Base-by-base conservation (phyloP, 1,139 yeast genomes). In the Suhomyces terraborum region DNA sequence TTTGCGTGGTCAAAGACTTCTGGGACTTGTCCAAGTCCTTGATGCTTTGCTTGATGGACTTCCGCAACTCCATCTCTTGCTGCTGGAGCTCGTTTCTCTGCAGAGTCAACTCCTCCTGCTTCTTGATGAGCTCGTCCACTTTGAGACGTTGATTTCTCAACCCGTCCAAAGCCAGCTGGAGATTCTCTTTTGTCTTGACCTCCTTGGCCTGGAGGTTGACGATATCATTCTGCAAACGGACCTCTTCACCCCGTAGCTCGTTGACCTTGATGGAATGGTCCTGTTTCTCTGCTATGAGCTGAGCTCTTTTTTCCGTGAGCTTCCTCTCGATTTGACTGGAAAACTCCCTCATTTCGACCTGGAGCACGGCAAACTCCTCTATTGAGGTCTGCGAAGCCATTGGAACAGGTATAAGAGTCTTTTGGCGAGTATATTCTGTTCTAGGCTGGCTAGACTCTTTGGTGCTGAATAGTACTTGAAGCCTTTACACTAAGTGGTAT, bases 341-440 rank as follows among this genome's bases (percentile, higher is more conserved):
- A 42, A 69, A 67, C 35, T 50, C 59, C 37, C 58, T 58, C 62
- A 69, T 61, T 34, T 66, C 66, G 21, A 42, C 45, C 50, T 61
- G 62, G 32, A 68, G 54, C 17, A 40, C 45, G 19, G 56, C 58
- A 42, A 66, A 67, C 38, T 60, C 63, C 12, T 56, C 62, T 24
- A 60, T 42, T 10, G 59, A 48, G 10, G 50, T 40, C 30, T 35
- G 41, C n/a, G 43, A 34, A 8, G 43, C 32, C 43, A 37, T 41
- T 12, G 13, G 20, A 7, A 21, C 9, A 28, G 28, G 16, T 28
- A 8, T 16, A 8, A n/a, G n/a, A n/a, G n/a, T n/a, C n/a, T n/a
- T n/a, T n/a, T n/a, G n/a, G n/a, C n/a, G n/a, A n/a, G n/a, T n/a
- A n/a, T n/a, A n/a, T n/a, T n/a, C n/a, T n/a, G n/a, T n/a, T n/a